These are phyloP conservation scores for Calycina herbarum DNA, from an alignment of 2,329 filamentous ascomycete species.

Conservation along the genomic window DNA sequence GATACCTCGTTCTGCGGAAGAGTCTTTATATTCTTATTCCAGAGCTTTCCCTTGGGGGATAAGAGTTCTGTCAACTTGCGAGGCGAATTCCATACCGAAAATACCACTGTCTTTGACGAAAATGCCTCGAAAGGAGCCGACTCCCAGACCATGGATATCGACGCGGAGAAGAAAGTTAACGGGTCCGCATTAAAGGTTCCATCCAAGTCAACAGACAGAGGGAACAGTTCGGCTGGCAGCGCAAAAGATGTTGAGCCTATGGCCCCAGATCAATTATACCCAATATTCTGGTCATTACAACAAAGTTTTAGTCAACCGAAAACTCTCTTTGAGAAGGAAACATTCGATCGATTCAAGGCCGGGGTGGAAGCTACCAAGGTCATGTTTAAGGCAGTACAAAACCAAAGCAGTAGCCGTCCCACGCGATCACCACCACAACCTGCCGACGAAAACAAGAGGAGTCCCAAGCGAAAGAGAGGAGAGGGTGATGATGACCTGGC, in stretches of 20 bases:
- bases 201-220: constrained; percentile 23
- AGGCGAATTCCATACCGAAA: constrained; percentile 94
- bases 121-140: constrained; percentile 40
- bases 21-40: constrained; percentile 98
- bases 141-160: constrained; percentile 66
- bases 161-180: constrained; percentile 45
- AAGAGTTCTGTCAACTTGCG: constrained; percentile 96
- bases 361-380: constrained; percentile 62
- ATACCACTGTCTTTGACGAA: constrained; percentile 82
- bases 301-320: constrained; percentile 89
- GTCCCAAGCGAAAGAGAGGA: constrained; percentile 69
- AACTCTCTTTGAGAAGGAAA: constrained; percentile 69
- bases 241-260: constrained; percentile 51
- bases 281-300: constrained; percentile 92
- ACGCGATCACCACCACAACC: constrained; percentile 44
- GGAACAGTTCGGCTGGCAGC: constrained; percentile 37
- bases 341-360: constrained; percentile 65
- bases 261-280: constrained; percentile 75
- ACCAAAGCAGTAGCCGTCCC: constrained; percentile 47
- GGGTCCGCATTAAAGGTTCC: constrained; percentile 26
- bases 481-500: constrained; percentile 61
- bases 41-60: constrained; percentile 94
- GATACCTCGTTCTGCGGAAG: constrained; percentile 96
- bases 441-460: constrained; percentile 62
- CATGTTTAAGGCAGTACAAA: constrained; percentile 72